Base-by-base conservation (phyloP, 768 basidiomycete genomes). In the Suillus paluster region DNA sequence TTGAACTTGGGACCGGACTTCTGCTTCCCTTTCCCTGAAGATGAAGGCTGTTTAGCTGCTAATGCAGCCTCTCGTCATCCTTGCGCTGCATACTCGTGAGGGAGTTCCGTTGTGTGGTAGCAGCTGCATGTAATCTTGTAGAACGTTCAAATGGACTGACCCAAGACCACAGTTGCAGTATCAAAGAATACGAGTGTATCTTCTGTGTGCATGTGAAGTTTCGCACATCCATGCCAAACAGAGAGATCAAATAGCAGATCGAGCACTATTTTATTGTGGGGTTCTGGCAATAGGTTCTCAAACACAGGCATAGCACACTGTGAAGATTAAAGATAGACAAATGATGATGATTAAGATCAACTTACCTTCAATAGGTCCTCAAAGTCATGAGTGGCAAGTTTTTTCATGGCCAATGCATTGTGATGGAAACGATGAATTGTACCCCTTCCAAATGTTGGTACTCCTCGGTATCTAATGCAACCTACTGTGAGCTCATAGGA, bases 281-380 rank as follows among this genome's bases (percentile, higher is more conserved):
- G 67, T 0, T 61, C 64, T 10, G 68, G 67, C 9, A 79, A 65
- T 0, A 81, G 71, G 5, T 72, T 77, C n/a, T 80, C 76, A 45
- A 80, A 77, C 19, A 69, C 73, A 1, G 80, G 77, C 3, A 79
- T 64, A 3, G 73, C 67, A 50, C 75, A 75, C 77, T 78, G 56
- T 23, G 17, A 21, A 9, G 2, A 34, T 34, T 55, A 23, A 21
- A 25, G 6, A 41, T 25, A 42, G 27, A 25, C 14, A 44, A 30
- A 53, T 46, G 3, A 39, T 9, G 36, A 27, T 11, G 11, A 25
- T 17, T 30, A 36, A 36, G 9, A 2, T 50, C 7, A 5, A 39
- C 52, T 21, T 10, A 63, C 49, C 23, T 66, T 63, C 12, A 66
- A 34, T 1, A 65, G 12, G 54, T 65, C 64, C 42, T 65, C 57